These are phyloP conservation scores for Macrophomina tecta DNA, from an alignment of 2,329 filamentous ascomycete species.

Conservation along the genomic window DNA sequence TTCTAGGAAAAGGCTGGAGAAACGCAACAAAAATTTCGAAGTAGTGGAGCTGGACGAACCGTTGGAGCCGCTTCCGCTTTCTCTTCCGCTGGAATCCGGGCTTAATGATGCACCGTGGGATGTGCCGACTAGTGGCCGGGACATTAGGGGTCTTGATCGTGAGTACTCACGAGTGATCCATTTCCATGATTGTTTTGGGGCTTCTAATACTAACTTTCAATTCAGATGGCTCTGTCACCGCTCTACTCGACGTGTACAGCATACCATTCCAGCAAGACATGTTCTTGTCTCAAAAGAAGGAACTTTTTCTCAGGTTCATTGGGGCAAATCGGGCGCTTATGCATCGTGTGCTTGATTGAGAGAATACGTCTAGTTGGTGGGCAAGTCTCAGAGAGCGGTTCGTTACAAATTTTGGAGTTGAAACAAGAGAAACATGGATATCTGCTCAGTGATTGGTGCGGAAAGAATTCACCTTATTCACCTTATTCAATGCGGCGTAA, in stretches of 20 bases:
- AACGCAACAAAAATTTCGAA: conserved; percentile 5
- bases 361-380: background rate
- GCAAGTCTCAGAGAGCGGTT: too few species aligned
- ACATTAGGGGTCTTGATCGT: conserved; percentile 10
- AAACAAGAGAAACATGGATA: too few species aligned
- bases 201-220: background rate
- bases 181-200: background rate
- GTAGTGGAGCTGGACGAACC: conserved; percentile 1
- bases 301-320: conserved; percentile 36
- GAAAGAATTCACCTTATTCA: too few species aligned
- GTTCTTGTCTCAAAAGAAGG: conserved; percentile 38
- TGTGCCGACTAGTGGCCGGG: background rate
- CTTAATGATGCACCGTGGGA: background rate
- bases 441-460: too few species aligned
- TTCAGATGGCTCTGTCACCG: background rate
- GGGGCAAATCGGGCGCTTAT: conserved; percentile 37
- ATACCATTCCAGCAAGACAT: conserved; percentile 35
- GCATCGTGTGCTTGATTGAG: conserved; percentile 36
- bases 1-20: conserved; percentile 4
- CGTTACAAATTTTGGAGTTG: too few species aligned
- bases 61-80: conserved; percentile 5
- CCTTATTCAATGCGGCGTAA: too few species aligned
- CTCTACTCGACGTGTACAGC: conserved; percentile 34
- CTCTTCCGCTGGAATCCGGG: background rate
- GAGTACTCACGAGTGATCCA: background rate